Conservation (phyloP, 192 early-diverging fungal species). For the Linnemannia elongata region DNA sequence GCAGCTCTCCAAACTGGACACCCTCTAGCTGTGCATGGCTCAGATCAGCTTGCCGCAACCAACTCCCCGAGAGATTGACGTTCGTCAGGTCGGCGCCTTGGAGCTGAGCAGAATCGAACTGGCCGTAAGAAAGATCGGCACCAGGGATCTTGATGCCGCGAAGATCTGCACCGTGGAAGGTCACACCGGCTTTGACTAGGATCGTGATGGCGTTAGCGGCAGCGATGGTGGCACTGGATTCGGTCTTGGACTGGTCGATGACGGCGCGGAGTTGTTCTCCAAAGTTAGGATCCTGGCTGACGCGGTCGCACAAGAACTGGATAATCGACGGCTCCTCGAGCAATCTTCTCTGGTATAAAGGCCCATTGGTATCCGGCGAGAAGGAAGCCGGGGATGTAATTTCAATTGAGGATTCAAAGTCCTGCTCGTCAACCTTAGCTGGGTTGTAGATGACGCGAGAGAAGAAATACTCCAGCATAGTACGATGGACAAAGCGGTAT, state of each 20-base stretch:
- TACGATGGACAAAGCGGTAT: neutral
- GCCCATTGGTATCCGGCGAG: neutral
- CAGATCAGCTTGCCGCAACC: neutral
- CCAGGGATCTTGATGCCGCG: neutral
- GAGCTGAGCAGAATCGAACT: constrained; percentile 3
- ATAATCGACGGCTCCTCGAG: constrained; percentile 8
- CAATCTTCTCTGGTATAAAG: neutral
- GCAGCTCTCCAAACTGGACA: neutral
- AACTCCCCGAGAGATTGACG: neutral
- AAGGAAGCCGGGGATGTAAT: neutral
- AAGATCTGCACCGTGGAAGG: neutral
- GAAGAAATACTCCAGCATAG: neutral
- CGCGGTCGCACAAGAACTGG: constrained; percentile 12
- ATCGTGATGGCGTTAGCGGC: constrained; percentile 10
- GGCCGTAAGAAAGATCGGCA: neutral
- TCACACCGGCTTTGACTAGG: neutral
- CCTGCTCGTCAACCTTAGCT: neutral
- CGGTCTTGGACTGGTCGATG: neutral
- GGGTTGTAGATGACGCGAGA: neutral
- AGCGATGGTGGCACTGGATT: neutral
- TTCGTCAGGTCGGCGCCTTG: constrained; percentile 1
- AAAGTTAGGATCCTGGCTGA: neutral
- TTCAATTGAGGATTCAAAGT: neutral
- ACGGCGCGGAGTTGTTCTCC: neutral
- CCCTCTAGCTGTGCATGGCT: neutral